Evolutionary conservation across 192 early-diverging fungal species (phyloP).

Genomic region (Mortierella hygrophila): DNA sequence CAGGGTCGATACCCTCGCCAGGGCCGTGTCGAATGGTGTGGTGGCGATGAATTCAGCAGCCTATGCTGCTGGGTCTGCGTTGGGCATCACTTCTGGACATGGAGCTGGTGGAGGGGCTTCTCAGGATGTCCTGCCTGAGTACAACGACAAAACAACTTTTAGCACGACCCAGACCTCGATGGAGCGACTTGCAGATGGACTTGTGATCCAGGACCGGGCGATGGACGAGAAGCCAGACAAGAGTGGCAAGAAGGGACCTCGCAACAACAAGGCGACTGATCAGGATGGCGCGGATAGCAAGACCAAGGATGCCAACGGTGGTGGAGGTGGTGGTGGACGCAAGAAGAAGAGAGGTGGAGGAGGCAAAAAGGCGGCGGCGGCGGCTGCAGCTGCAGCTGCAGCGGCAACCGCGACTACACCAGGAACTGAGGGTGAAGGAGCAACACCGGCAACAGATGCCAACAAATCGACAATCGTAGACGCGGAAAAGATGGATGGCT

Average conservation of each 20-base stretch:
- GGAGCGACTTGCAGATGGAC: background rate
- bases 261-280: background rate
- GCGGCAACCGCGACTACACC: conserved; percentile 9
- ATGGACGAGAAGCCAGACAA: conserved; percentile 26
- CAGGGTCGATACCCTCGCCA: conserved; percentile 25
- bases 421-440: background rate
- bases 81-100: background rate
- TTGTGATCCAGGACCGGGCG: background rate
- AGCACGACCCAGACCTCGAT: background rate
- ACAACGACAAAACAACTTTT: conserved; percentile 17
- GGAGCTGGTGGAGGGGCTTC: background rate
- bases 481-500: background rate
- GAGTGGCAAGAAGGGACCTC: conserved; percentile 9
- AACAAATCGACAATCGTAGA: background rate
- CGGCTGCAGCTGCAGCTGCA: conserved; percentile 14
- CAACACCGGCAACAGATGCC: background rate
- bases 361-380: conserved; percentile 30
- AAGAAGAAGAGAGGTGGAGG: conserved; percentile 53
- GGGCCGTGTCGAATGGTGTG: conserved; percentile 1
- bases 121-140: conserved; percentile 29
- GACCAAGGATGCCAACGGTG: background rate
- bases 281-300: conserved; percentile 16
- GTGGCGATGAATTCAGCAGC: background rate
- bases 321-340: conserved; percentile 34
- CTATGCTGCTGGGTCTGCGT: conserved; percentile 9